Conservation (phyloP, 75 land plant genomes). For the Sequoia sempervirens region DNA sequence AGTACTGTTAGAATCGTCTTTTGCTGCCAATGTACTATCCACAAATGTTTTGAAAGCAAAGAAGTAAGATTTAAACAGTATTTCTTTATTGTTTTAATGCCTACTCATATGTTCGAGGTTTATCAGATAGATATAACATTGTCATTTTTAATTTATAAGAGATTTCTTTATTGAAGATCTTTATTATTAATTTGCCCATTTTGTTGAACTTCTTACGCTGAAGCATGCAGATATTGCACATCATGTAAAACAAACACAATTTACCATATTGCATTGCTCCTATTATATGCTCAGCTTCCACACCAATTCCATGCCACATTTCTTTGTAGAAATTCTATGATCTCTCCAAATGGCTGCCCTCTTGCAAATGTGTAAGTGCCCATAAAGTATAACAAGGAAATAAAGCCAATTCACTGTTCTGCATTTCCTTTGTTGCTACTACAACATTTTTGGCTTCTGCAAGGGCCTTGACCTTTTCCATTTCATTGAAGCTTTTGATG, state of each 20-base stretch:
- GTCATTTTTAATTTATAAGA: neutral
- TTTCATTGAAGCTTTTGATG: neutral
- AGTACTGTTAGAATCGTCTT: neutral
- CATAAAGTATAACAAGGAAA: neutral
- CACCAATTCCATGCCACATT: neutral
- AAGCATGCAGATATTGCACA: neutral
- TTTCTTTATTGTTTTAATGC: neutral
- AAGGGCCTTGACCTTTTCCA: neutral
- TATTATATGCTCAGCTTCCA: neutral
- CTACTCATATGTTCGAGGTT: neutral
- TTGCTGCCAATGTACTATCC: neutral
- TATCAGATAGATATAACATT: neutral
- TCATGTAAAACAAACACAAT: neutral
- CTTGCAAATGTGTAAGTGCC: neutral
- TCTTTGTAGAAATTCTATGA: neutral
- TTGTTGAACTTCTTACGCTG: neutral
- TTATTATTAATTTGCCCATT: neutral
- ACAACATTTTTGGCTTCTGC: neutral
- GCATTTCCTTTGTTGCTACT: neutral
- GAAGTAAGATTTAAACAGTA: neutral
- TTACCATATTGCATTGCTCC: neutral
- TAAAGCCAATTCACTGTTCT: neutral
- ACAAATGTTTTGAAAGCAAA: neutral
- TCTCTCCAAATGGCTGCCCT: neutral
- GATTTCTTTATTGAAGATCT: neutral